These are phyloP conservation scores for Fusarium verticillioides DNA, from an alignment of 2,329 filamentous ascomycete genomes.

Conservation along the genomic window DNA sequence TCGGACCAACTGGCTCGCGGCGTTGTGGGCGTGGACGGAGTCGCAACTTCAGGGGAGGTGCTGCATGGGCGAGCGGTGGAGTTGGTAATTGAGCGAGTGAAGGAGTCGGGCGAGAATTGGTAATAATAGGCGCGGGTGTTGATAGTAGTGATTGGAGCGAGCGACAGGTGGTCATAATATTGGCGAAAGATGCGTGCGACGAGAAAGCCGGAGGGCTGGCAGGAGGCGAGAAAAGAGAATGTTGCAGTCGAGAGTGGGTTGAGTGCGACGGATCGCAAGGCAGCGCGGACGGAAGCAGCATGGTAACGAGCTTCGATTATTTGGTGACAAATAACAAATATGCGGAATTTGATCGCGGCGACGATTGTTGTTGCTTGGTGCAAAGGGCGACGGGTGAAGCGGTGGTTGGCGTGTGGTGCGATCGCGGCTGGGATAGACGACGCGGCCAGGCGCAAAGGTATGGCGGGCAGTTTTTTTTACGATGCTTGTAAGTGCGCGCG, in stretches of 20 bases:
- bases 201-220: slow-evolving; percentile 63
- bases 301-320: slow-evolving; percentile 47
- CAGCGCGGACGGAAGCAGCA: slow-evolving; percentile 70
- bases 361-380: slow-evolving; percentile 17
- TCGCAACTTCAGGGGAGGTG: slow-evolving; percentile 64
- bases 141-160: slow-evolving; percentile 69
- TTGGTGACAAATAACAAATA: background rate
- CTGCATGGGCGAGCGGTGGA: slow-evolving; percentile 64
- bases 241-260: slow-evolving; percentile 57
- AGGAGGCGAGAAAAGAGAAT: slow-evolving; percentile 68
- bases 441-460: slow-evolving; percentile 33
- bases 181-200: slow-evolving; percentile 60
- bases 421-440: slow-evolving; percentile 35
- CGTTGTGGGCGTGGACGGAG: slow-evolving; percentile 59
- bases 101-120: slow-evolving; percentile 50
- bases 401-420: slow-evolving; percentile 40
- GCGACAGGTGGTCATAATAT: slow-evolving; percentile 69
- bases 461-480: background rate
- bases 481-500: slow-evolving; percentile 7
- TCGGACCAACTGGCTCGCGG: slow-evolving; percentile 49
- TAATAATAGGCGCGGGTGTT: slow-evolving; percentile 48
- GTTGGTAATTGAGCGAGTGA: slow-evolving; percentile 59
- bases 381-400: slow-evolving; percentile 4
- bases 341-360: background rate
- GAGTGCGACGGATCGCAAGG: slow-evolving; percentile 66